Base-by-base conservation (phyloP, 805 yeast genomes). In the Lipomyces chichibuensis region DNA sequence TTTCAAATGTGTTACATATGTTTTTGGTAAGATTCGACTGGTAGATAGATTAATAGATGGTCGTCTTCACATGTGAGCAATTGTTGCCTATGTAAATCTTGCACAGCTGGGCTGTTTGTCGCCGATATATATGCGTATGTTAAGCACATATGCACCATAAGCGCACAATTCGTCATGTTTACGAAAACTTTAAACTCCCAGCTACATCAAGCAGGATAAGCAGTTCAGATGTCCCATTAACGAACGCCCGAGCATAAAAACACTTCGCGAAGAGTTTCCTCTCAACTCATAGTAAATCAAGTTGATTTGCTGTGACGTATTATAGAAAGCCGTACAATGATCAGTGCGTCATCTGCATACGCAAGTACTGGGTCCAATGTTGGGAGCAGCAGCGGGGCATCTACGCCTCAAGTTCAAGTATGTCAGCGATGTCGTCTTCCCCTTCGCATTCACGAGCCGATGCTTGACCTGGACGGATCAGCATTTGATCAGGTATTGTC, bases 391-490 rank as follows among this genome's bases (percentile, higher is more conserved):
- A 46, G 56, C 56, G 55, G 53, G 8, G 54, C 55, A 27, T 61
- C 59, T 17, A 25, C 49, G 7, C 62, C 62, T 14, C 54, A 33
- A 46, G 52, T 27, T 29, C 66, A 55, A 20, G 39, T 59, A 17
- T 69, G 72, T 55, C 72, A 63, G 61, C 58, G 72, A 46, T 69
- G 72, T 60, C 71, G 72, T 20, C 60, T 66, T 32, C 72, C 72
- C 32, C 56, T 69, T n/a, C 62, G 64, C 33, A 53, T 69, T 23
- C 69, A 67, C 39, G 71, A 63, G n/a, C 58, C 62, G 14, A n/a
- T 68, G 23, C 39, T 60, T 27, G 66, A 65, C 39, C 35, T 66
- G 29, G 58, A 66, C 29, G 49, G 57, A 13, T 20, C 61, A 7
- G 33, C 60, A 7, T 37, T 65, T 6, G 70, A 63, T 23, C 65